Conservation (phyloP, 73 alveolate genomes). For the Tetrahymena malaccensis region DNA sequence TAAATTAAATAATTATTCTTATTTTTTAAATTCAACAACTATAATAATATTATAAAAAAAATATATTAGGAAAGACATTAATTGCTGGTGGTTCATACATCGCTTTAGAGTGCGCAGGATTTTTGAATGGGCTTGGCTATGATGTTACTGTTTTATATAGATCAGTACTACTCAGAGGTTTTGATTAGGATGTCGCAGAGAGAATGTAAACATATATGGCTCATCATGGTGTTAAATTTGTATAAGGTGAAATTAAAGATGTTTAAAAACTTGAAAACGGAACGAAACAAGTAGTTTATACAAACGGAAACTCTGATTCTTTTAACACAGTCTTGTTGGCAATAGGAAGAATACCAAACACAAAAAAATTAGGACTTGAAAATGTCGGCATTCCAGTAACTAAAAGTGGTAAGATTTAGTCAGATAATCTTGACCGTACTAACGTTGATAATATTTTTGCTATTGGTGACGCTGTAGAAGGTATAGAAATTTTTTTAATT, state of each 20-base stretch:
- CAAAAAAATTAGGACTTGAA: constrained; percentile 65
- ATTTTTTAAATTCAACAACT: not conserved
- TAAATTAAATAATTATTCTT: not conserved
- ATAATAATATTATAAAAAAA: not conserved
- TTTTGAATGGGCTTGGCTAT: constrained; percentile 62
- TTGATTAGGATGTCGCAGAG: constrained; percentile 93
- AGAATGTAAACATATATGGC: constrained; percentile 77
- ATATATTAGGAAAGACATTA: constrained; percentile 50
- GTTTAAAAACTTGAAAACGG: not conserved
- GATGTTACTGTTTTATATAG: constrained; percentile 93
- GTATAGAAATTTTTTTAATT: constrained; percentile 10
- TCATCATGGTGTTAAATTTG: constrained; percentile 74
- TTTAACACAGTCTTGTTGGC: constrained; percentile 91
- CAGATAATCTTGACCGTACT: constrained; percentile 74
- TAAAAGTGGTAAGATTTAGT: constrained; percentile 62
- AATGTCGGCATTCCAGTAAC: constrained; percentile 68
- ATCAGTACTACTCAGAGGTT: constrained; percentile 88
- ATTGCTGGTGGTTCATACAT: constrained; percentile 90
- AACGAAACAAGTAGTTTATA: constrained; percentile 11
- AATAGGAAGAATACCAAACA: constrained; percentile 87
- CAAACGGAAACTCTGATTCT: constrained; percentile 40
- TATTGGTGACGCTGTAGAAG: constrained; percentile 91
- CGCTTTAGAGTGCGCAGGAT: constrained; percentile 93
- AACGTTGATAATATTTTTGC: constrained; percentile 84
- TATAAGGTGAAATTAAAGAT: constrained; percentile 54